Evolutionary conservation across 768 basidiomycete genomes (phyloP), one percentile per base, ranked within the genome.

Genomic region (Trametes elegans): DNA sequence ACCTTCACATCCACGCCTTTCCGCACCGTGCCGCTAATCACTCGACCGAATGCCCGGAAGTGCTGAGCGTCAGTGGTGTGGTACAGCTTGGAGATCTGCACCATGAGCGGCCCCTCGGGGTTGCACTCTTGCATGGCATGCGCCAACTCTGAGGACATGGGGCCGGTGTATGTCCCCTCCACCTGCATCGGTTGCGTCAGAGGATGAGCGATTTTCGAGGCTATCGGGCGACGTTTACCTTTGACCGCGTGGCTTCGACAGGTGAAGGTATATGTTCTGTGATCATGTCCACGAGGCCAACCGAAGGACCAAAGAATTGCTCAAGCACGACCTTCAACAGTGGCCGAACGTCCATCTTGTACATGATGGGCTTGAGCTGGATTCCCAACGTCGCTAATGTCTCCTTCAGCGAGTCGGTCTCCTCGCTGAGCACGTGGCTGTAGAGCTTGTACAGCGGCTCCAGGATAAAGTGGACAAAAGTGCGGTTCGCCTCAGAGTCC

Each of bases 271-370:
- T 83, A 68, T 94, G 83, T 57, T 93, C 85, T 13, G 84, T 84
- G 58, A 98, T 85, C 78, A 99, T 84, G 68, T 99, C 97, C 26
- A 98, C 84, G 60, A 99, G 76, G 1, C 97, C 97, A 0, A 84
- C 87, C 3, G 93, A 76, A 24, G 85, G 83, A 6, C 97, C 95
- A 64, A 99, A 99, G 78, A 99, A 99, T 68, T 98, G 95, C 66
- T 90, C 88, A 57, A 97, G 74, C 11, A 98, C 87, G 34, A 88
- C 92, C 73, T 98, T 97, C 62, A 99, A 75, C 46, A 99, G 75
- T 3, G 97, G 97, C 51, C 96, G 77, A 5, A 94, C 94, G 67
- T 99, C 97, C 93, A 99, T 98, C 77, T 98, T 98, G 80, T 88
- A 99, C 82, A 92, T 88, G 28, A 93, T 79, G 0, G 94, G 88